A percentile compares a stretch with the other conserved stretches of the same genome.
phyloP scores from a whole-genome alignment of 2,329 filamentous ascomycete genomes.

The Microcyclospora pomicola region DNA sequence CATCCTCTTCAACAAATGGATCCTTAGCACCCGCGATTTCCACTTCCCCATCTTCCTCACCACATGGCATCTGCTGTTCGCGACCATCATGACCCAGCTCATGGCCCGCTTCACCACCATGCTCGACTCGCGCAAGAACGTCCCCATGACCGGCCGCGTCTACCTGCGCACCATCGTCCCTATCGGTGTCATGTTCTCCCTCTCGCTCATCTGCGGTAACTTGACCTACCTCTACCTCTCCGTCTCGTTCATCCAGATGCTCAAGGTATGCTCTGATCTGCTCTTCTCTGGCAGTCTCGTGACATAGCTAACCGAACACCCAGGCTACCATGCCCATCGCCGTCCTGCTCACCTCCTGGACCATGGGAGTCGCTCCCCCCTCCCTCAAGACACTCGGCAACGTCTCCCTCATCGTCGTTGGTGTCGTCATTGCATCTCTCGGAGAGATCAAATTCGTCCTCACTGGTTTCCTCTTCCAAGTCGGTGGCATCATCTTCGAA shows the following conservation, averaged over 20 bases:
- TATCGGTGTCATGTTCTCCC: slow-evolving; percentile 88
- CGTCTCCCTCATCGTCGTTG: slow-evolving; percentile 85
- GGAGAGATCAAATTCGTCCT: slow-evolving; percentile 91
- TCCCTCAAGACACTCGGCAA: slow-evolving; percentile 82
- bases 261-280: slow-evolving; percentile 57
- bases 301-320: neutral
- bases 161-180: slow-evolving; percentile 89
- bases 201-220: slow-evolving; percentile 94
- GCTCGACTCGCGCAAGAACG: slow-evolving; percentile 85
- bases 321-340: slow-evolving; percentile 90
- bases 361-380: slow-evolving; percentile 67
- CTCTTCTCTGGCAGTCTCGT: neutral
- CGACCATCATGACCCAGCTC: slow-evolving; percentile 85
- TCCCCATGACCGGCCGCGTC: slow-evolving; percentile 92
- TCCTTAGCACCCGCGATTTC: slow-evolving; percentile 75
- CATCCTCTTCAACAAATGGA: slow-evolving; percentile 99
- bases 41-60: slow-evolving; percentile 65
- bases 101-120: slow-evolving; percentile 79
- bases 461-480: slow-evolving; percentile 65
- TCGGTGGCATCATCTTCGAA: slow-evolving; percentile 67
- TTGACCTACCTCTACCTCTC: slow-evolving; percentile 89
- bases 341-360: slow-evolving; percentile 80
- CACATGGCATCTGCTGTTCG: slow-evolving; percentile 90
- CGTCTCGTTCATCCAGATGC: slow-evolving; percentile 97
- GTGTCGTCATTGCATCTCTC: slow-evolving; percentile 85